Evolutionary conservation across 371 early-diverging fungal species (phyloP).

Genomic region (Syncephalastrum monosporum): DNA sequence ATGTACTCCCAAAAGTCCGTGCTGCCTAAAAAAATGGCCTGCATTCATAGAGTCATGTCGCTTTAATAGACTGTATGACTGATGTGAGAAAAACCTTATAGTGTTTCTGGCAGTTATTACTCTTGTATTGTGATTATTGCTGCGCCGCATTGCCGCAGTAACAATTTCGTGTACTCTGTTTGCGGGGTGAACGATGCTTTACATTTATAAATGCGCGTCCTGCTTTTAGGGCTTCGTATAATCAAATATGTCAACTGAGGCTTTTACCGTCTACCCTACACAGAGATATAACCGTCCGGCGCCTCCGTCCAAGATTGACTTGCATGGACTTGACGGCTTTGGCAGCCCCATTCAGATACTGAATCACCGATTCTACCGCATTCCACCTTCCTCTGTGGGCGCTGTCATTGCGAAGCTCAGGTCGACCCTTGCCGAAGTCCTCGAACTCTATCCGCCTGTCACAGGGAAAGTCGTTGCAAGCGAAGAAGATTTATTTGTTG

Average conservation of each 20-base stretch:
- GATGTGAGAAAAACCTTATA: too few species aligned
- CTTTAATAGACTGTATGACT: too few species aligned
- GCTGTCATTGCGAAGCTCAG: conserved; percentile 27
- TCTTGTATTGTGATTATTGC: too few species aligned
- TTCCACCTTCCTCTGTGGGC: conserved; percentile 8
- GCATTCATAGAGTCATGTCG: too few species aligned
- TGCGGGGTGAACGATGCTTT: too few species aligned
- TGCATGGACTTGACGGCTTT: conserved; percentile 36
- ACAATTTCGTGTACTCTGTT: too few species aligned
- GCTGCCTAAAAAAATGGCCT: too few species aligned
- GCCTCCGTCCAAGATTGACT: conserved; percentile 21
- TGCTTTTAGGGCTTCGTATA: too few species aligned
- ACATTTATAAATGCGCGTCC: too few species aligned
- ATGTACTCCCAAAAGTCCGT: too few species aligned
- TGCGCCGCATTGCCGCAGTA: too few species aligned
- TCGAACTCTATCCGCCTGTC: conserved; percentile 41
- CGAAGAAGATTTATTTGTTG: conserved; percentile 21
- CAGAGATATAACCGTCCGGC: conserved; percentile 28
- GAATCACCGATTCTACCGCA: conserved; percentile 37
- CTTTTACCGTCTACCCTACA: conserved; percentile 28
- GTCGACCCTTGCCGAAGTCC: conserved; percentile 36
- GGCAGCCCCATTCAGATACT: conserved; percentile 37
- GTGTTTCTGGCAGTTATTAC: too few species aligned
- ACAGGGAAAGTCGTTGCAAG: conserved; percentile 23
- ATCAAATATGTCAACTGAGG: conserved; percentile 22